Percentiles rank a stretch among this genome's conserved stretches.
Conservation (phyloP, 306 rosid species). For the Cucumis sativus region Cucumber_9930_V3 NC_026661.2:20866001-20866500, state of each 20-base stretch:
- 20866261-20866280: neutral
- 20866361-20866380: neutral
- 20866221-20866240: neutral
- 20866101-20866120: neutral
- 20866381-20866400: neutral
- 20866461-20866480: neutral
- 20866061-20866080: neutral
- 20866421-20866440: neutral
- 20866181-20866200: neutral
- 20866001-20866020: neutral
- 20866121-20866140: neutral
- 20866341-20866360: neutral
- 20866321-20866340: neutral
- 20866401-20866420: neutral
- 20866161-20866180: neutral
- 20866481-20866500: neutral
- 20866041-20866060: neutral
- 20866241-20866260: neutral
- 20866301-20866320: neutral
- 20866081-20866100: neutral
- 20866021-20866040: neutral
- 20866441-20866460: neutral
- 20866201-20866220: neutral
- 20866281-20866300: neutral
- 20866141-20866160: neutral